Conservation (phyloP, 2,329 filamentous ascomycete species). For the Talaromyces albobiverticillius region DNA sequence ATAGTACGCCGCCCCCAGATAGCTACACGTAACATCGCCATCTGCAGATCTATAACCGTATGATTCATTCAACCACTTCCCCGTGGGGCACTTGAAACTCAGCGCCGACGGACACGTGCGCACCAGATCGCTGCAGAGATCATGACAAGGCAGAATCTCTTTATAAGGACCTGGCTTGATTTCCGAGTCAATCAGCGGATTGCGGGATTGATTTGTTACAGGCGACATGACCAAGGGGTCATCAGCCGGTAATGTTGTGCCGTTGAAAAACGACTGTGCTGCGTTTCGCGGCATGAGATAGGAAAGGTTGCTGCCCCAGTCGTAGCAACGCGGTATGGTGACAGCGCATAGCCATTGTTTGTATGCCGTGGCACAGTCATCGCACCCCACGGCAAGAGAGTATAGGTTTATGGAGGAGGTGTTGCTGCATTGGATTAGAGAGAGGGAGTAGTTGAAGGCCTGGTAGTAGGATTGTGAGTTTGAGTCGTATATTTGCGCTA, state of each 20-base stretch:
- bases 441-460: slow-evolving; percentile 77
- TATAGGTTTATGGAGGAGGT: slow-evolving; percentile 70
- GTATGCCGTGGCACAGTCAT: slow-evolving; percentile 75
- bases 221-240: slow-evolving; percentile 32
- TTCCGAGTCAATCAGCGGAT: slow-evolving; percentile 65
- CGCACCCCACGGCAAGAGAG: slow-evolving; percentile 74
- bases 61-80: slow-evolving; percentile 46
- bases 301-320: slow-evolving; percentile 61
- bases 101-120: slow-evolving; percentile 77
- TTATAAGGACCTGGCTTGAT: slow-evolving; percentile 88
- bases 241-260: slow-evolving; percentile 50
- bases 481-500: slow-evolving; percentile 74
- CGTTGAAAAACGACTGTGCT: slow-evolving; percentile 67
- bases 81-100: slow-evolving; percentile 70
- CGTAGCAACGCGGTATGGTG: slow-evolving; percentile 85
- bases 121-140: slow-evolving; percentile 83
- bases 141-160: slow-evolving; percentile 83
- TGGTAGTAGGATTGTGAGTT: slow-evolving; percentile 67
- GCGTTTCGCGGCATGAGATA: slow-evolving; percentile 70
- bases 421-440: slow-evolving; percentile 84
- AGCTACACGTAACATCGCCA: slow-evolving; percentile 57
- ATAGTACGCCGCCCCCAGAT: slow-evolving; percentile 58
- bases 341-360: slow-evolving; percentile 95
- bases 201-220: slow-evolving; percentile 61
- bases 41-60: slow-evolving; percentile 46